Base-by-base conservation (phyloP, 371 early-diverging fungal genomes). In the Lichtheimia ornata region DNA sequence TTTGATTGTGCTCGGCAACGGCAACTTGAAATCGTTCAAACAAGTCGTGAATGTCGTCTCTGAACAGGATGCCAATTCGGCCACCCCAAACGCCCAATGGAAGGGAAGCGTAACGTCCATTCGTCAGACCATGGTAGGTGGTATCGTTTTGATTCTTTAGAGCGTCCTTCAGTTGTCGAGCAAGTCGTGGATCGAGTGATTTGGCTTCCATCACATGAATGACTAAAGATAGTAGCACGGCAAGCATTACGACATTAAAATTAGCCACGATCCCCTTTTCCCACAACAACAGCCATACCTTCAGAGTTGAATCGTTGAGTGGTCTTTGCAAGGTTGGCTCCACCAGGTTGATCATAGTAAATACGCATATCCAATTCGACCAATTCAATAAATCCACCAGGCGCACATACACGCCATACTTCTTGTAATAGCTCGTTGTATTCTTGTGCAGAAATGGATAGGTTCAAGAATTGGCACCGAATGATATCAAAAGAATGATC, bases 71-170 rank as follows among this genome's bases (percentile, higher is more conserved):
- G 5, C 80, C 80, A 20, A 79, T 41, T 22, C 71, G 65, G 13
- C 80, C 80, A 18, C 77, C 80, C 80, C 80, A 79, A 20, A 74
- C 61, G 13, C 80, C 80, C 22, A 79, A 45, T 9, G 80, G 80
- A n/a, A 79, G 56, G 9, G 80, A 79, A 7, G 59, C 66, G 42
- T 79, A 79, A 11, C 56, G 63, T 6, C 54, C 57, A 51, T 72
- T 59, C 30, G 57, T 58, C 0, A 56, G 61, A 17, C 17, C 52
- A 5, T 47, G 44, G 27, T 43, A 30, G n/a, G 76, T 40, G 44
- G 72, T 73, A 24, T 54, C 59, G 35, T 35, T 35, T 35, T 35
- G 35, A 9, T 35, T 35, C 2, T 6, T 9, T 0, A 35, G 11
- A 35, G 35, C 35, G 9, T 35, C 35, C 35, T 35, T 35, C 28